Evolutionary conservation across 257 asterid genomes (phyloP).

Genomic region (Hygrophila difformis): DNA sequence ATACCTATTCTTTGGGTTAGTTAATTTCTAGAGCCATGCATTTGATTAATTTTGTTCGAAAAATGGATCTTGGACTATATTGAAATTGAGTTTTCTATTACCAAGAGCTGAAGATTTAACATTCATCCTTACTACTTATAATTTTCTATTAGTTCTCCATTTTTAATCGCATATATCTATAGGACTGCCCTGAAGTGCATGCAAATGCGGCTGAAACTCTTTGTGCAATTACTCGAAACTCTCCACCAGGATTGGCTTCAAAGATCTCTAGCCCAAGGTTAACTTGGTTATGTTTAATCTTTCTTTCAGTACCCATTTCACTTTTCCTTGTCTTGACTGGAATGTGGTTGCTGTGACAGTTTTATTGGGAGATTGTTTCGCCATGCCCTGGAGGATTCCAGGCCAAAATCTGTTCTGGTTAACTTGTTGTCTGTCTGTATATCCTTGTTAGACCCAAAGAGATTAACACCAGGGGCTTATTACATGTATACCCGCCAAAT

Average conservation of each 20-base stretch:
- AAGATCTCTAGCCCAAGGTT: constrained; percentile 81
- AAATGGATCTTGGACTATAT: no score
- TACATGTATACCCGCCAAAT: constrained; percentile 57
- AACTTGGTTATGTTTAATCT: constrained; percentile 13
- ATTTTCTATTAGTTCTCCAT: no score
- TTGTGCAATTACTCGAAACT: constrained; percentile 66
- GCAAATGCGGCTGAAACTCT: constrained; percentile 94
- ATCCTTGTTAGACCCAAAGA: constrained; percentile 73
- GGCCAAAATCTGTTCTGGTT: constrained; percentile 76
- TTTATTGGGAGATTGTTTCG: constrained; percentile 64
- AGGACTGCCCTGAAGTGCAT: constrained; percentile 94
- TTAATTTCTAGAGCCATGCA: no score
- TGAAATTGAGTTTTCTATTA: no score
- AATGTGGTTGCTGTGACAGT: constrained; percentile 35
- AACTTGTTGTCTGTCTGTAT: constrained; percentile 70
- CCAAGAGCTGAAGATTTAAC: no score
- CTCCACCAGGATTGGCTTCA: constrained; percentile 65
- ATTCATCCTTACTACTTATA: no score
- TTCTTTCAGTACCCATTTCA: constrained; percentile 9
- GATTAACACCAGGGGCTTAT: constrained; percentile 58
- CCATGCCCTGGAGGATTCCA: constrained; percentile 68
- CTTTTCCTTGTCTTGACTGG: constrained; percentile 21
- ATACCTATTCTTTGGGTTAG: no score
- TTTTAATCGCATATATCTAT: no score
- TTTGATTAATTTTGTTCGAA: no score